Base-by-base conservation (phyloP, 1,139 yeast genomes). In the Suhomyces bokatorum region DNA sequence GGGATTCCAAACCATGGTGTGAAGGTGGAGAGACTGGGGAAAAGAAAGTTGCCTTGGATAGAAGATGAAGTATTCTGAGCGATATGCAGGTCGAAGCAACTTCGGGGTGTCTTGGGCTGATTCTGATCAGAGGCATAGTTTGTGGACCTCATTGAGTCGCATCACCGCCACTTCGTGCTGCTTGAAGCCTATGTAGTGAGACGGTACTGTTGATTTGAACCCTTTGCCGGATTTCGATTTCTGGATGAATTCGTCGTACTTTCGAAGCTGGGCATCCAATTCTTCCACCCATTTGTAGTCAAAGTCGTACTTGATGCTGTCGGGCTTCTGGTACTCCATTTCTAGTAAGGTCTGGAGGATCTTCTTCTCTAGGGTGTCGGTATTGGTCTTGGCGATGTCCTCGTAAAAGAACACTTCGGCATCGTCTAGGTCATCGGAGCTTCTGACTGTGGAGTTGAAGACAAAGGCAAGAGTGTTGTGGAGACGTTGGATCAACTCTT, bases 381-480 rank as follows among this genome's bases (percentile, higher is more conserved):
- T 47, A 37, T 40, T 51, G 30, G 52, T 43, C 8, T 39, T 39
- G 14, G 53, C 45, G 6, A 59, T 41, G 33, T 67, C 72, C 8
- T 59, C 53, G 39, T 48, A 62, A 42, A 57, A 65, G 3, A 54
- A 35, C 1, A 58, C 57, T 11, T 51, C 55, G 5, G 47, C 49
- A 15, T 50, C 50, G 2, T 52, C 47, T 6, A 47, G 43, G 44
- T 57, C 26, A 47, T 53, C 11, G 35, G 47, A 17, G 48, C 54
- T 10, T 34, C 47, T 44, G 35, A 71, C 70, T 0, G 76, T 66
- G 4, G 74, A 63, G 50, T 73, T 73, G 53, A 65, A 67, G 3
- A 72, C 69, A 54, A 73, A 73, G 15, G 61, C 66, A 28, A 67
- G 52, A 2, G 78, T 69, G 46, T 70, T 70, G 26, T 61, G 46